A percentile compares a stretch with the other conserved stretches of the same genome.
Evolutionary conservation across 2,329 filamentous ascomycete genomes (phyloP).

Genomic region (Fusarium buharicum): DNA sequence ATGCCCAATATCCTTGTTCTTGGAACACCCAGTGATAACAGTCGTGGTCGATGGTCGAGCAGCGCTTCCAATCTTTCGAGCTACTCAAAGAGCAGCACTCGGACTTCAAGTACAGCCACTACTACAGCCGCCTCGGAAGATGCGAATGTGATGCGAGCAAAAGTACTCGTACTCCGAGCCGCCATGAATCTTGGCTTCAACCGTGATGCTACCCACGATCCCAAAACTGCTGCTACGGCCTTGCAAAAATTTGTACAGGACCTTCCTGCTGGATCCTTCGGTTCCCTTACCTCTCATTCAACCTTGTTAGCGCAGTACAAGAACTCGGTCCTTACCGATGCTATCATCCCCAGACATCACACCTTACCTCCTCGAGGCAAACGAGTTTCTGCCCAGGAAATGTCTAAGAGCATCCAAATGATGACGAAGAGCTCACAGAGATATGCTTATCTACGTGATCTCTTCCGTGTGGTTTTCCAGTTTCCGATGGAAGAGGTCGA

Average conservation of each 20-base stretch:
- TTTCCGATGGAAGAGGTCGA: conserved; percentile 84
- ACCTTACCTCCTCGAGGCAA: conserved; percentile 63
- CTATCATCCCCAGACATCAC: conserved; percentile 59
- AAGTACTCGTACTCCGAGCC: conserved; percentile 82
- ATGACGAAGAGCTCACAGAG: conserved; percentile 74
- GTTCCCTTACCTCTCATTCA: conserved; percentile 74
- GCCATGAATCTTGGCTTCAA: conserved; percentile 86
- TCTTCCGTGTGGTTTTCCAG: conserved; percentile 86
- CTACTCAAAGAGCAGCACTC: conserved; percentile 76
- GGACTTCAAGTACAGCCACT: conserved; percentile 77
- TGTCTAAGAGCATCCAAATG: conserved; percentile 81
- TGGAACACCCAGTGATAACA: conserved; percentile 70
- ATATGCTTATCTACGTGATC: conserved; percentile 82
- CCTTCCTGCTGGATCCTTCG: conserved; percentile 81
- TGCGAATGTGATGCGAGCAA: conserved; percentile 79
- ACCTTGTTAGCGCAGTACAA: conserved; percentile 82
- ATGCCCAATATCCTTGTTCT: conserved; percentile 90
- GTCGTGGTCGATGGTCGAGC: conserved; percentile 81
- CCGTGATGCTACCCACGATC: conserved; percentile 62
- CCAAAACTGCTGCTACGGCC: conserved; percentile 60
- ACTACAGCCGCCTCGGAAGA: conserved; percentile 77
- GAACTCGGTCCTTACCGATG: conserved; percentile 79
- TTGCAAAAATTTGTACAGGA: conserved; percentile 81
- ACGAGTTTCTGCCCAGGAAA: conserved; percentile 74
- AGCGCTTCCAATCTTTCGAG: conserved; percentile 81